Conservation (phyloP, 345 rosid genomes). For the Physaria fendleri region DNA sequence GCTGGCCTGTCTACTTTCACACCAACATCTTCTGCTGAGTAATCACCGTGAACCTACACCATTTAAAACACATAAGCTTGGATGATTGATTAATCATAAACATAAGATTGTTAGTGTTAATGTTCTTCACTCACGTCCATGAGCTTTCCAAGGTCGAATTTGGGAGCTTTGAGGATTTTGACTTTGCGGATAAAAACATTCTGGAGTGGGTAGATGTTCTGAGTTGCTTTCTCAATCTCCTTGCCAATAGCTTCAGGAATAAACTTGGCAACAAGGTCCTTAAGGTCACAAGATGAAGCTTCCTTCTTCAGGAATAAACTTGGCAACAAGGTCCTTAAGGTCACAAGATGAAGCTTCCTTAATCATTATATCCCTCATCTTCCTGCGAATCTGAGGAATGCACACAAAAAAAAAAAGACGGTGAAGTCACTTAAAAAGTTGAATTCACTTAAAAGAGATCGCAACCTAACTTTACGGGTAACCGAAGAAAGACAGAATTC, state of each 20-base stretch:
- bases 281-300: no score
- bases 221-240: constrained; percentile 87
- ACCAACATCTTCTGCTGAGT: constrained; percentile 69
- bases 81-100: neutral
- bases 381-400: constrained; percentile 57
- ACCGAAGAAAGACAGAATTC: neutral
- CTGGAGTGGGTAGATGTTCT: constrained; percentile 74
- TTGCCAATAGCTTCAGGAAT: constrained; percentile 80
- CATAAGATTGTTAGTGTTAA: neutral
- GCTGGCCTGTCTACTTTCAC: constrained; percentile 75
- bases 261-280: no score
- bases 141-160: constrained; percentile 95
- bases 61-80: neutral
- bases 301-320: constrained; percentile 81
- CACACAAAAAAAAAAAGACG: neutral
- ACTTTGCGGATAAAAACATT: constrained; percentile 89
- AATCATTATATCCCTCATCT: constrained; percentile 90
- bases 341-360: constrained; percentile 82
- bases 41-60: constrained; percentile 77
- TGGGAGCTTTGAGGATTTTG: constrained; percentile 90
- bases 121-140: constrained; percentile 65
- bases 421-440: no score
- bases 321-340: constrained; percentile 75
- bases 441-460: neutral
- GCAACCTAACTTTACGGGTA: neutral